These are phyloP conservation scores for Aspergillus ellipticus DNA, from an alignment of 495 filamentous ascomycete species.

Conservation along the genomic window DNA sequence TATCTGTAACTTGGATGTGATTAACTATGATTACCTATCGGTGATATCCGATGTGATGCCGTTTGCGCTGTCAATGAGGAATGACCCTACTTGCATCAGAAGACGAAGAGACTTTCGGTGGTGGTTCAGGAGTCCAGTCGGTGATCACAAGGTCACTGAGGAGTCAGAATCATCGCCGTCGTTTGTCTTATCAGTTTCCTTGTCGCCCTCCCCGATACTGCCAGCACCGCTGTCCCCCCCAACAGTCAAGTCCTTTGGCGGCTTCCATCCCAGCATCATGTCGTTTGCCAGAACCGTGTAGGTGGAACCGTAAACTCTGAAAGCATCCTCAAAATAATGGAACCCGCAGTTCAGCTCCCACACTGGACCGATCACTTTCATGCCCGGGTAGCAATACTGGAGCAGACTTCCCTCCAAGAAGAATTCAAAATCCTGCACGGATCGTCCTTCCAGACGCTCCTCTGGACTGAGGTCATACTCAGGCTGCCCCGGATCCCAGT, in stretches of 20 bases:
- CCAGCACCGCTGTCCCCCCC: constrained; percentile 6
- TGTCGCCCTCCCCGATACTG: constrained; percentile 3
- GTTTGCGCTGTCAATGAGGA: too few relatives aligned
- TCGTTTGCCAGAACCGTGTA: constrained; percentile 68
- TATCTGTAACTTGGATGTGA: not conserved
- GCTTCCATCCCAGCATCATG: constrained; percentile 63
- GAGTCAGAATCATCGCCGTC: constrained; percentile 7
- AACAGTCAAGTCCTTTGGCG: constrained; percentile 34
- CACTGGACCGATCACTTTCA: constrained; percentile 69
- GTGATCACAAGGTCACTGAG: not conserved
- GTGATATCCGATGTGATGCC: not conserved
- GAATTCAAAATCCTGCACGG: constrained; percentile 51
- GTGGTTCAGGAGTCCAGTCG: too few relatives aligned
- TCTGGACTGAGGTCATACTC: constrained; percentile 41
- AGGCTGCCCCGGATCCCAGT: constrained; percentile 35
- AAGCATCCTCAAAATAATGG: constrained; percentile 56
- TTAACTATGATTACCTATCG: not conserved
- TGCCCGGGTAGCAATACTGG: constrained; percentile 58
- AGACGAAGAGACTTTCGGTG: too few relatives aligned
- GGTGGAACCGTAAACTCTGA: constrained; percentile 51
- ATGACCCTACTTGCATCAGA: too few relatives aligned
- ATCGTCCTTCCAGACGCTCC: constrained; percentile 31
- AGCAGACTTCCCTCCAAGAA: constrained; percentile 67
- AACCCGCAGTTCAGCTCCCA: constrained; percentile 61
- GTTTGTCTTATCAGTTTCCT: constrained; percentile 6